Conservation (phyloP, 371 early-diverging fungal species). For the Mucor sp. region DNA sequence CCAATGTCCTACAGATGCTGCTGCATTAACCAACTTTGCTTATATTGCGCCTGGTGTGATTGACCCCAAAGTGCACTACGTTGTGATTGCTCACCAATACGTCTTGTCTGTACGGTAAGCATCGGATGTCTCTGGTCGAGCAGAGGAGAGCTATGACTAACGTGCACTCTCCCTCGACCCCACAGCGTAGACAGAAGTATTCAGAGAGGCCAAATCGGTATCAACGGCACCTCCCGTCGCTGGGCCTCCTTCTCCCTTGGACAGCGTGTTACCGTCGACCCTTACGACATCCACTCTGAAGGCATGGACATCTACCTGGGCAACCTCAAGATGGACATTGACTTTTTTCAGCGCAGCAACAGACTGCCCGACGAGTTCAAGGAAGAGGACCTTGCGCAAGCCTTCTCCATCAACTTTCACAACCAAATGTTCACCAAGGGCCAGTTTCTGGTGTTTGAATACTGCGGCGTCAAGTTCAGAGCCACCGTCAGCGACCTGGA, state of each 20-base stretch:
- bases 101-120: constrained; percentile 79
- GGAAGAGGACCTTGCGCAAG: constrained; percentile 70
- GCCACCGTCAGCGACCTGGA: constrained; percentile 59
- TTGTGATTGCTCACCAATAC: constrained; percentile 74
- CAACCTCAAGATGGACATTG: constrained; percentile 72
- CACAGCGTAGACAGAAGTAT: constrained; percentile 60
- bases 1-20: constrained; percentile 64
- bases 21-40: constrained; percentile 81
- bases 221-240: constrained; percentile 77
- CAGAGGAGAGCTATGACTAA: not conserved
- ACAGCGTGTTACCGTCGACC: constrained; percentile 79
- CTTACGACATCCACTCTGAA: constrained; percentile 67
- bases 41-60: constrained; percentile 77
- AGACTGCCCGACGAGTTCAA: constrained; percentile 68
- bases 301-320: constrained; percentile 69
- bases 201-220: constrained; percentile 72
- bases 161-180: not conserved
- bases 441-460: constrained; percentile 81
- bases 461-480: constrained; percentile 73
- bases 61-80: constrained; percentile 64
- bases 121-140: not conserved
- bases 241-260: constrained; percentile 87
- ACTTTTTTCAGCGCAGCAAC: constrained; percentile 56
- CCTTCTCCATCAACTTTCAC: constrained; percentile 66
- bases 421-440: constrained; percentile 77